These are phyloP conservation scores for Malus hybrid DNA, from an alignment of 331 rosid genomes.

Conservation along the genomic window DNA sequence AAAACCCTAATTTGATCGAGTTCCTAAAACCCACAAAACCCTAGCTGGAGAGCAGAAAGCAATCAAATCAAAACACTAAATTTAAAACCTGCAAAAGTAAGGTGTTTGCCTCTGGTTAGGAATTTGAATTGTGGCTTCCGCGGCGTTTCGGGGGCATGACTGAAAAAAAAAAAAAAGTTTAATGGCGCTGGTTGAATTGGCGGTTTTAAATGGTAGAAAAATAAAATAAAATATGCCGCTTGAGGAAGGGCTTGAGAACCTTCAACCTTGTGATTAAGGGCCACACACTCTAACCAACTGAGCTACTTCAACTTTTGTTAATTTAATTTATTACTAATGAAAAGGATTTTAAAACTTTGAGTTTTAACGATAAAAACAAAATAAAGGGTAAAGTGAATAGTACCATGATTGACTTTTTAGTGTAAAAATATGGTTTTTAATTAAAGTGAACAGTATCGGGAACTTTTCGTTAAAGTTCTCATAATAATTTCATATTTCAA, in stretches of 20 bases:
- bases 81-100: not conserved
- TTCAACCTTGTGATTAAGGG: slow-evolving; percentile 49
- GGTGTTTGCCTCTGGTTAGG: not conserved
- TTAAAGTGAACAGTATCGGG: too few relatives aligned
- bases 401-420: too few relatives aligned
- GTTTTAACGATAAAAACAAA: too few relatives aligned
- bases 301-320: slow-evolving; percentile 22
- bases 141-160: not conserved
- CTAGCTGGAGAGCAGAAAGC: not conserved
- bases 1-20: not conserved
- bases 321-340: too few relatives aligned
- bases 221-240: not conserved
- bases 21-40: not conserved
- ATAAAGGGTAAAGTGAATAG: too few relatives aligned
- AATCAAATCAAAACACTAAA: not conserved
- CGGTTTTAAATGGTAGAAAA: not conserved
- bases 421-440: too few relatives aligned
- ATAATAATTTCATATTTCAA: too few relatives aligned
- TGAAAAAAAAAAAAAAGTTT: not conserved
- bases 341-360: too few relatives aligned
- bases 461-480: too few relatives aligned
- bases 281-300: slow-evolving; percentile 50
- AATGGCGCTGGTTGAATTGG: not conserved
- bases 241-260: slow-evolving; percentile 48
- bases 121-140: not conserved